Evolutionary conservation across 257 asterid species (phyloP).

Genomic region (Ligustrum vulgare): DNA sequence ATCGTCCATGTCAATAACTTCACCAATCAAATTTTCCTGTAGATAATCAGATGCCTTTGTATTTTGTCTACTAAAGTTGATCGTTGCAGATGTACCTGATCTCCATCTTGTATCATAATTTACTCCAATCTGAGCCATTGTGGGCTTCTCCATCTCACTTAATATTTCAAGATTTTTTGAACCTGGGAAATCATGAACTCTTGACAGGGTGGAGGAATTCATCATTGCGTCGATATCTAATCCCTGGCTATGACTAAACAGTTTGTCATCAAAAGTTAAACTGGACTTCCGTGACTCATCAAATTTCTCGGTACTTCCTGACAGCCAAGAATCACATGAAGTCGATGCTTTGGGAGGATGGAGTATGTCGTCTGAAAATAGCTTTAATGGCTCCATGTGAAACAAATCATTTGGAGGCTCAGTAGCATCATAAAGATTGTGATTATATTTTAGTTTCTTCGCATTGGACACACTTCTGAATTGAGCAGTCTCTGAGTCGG

Average conservation of each 20-base stretch:
- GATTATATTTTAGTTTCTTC: constrained; percentile 56
- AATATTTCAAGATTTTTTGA: constrained; percentile 40
- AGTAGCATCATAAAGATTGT: constrained; percentile 29
- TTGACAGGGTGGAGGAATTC: constrained; percentile 36
- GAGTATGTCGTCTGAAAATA: constrained; percentile 39
- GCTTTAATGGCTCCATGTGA: constrained; percentile 42
- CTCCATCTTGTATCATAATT: constrained; percentile 43
- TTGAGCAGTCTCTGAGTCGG: constrained; percentile 55
- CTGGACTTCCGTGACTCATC: constrained; percentile 40
- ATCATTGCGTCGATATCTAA: constrained; percentile 33
- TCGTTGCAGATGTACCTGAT: constrained; percentile 31
- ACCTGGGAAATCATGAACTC: constrained; percentile 39
- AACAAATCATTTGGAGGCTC: constrained; percentile 39
- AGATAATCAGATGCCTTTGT: constrained; percentile 37
- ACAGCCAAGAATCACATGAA: constrained; percentile 46
- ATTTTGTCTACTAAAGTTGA: constrained; percentile 31
- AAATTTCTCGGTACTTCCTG: constrained; percentile 38
- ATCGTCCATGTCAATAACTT: constrained; percentile 62
- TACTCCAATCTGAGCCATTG: constrained; percentile 33
- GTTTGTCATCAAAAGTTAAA: constrained; percentile 42
- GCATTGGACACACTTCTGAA: constrained; percentile 41
- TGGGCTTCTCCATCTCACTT: constrained; percentile 36
- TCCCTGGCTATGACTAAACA: constrained; percentile 31
- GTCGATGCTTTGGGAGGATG: constrained; percentile 42
- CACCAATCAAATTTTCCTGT: constrained; percentile 57